Evolutionary conservation across 108 stramenopile genomes (phyloP).

Genomic region (Nitzschia sp.): DNA sequence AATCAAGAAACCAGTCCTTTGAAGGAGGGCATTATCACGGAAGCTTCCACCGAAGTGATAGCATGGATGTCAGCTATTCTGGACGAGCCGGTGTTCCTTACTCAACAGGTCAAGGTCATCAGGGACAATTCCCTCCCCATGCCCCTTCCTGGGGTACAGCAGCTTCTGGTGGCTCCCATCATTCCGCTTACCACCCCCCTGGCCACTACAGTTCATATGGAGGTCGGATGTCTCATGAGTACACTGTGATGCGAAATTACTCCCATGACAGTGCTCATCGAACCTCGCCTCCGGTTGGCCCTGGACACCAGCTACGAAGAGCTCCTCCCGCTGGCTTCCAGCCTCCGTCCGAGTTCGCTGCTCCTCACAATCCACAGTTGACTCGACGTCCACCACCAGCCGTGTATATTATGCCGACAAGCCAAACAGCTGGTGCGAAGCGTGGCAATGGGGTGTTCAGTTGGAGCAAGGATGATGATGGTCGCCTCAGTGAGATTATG

Average conservation of each 20-base stretch:
- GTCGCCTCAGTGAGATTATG: slow-evolving; percentile 74
- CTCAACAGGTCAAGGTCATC: not conserved
- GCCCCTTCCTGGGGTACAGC: slow-evolving; percentile 8
- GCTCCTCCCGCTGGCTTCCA: slow-evolving; percentile 50
- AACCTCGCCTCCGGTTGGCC: slow-evolving; percentile 46
- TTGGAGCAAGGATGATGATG: slow-evolving; percentile 80
- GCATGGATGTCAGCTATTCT: slow-evolving; percentile 44
- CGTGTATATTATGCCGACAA: slow-evolving; percentile 50
- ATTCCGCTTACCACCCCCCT: slow-evolving; percentile 11
- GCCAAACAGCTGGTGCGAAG: slow-evolving; percentile 19
- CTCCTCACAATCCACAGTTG: slow-evolving; percentile 38
- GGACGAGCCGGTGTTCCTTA: slow-evolving; percentile 16
- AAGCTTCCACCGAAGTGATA: slow-evolving; percentile 47
- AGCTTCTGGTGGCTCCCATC: slow-evolving; percentile 33
- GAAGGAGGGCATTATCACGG: slow-evolving; percentile 59
- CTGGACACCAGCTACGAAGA: slow-evolving; percentile 5
- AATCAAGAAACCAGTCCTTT: slow-evolving; percentile 66
- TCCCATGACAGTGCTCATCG: slow-evolving; percentile 50
- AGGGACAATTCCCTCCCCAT: slow-evolving; percentile 9
- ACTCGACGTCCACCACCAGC: slow-evolving; percentile 38
- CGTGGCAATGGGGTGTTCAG: slow-evolving; percentile 43
- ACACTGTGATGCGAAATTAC: slow-evolving; percentile 50
- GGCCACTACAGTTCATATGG: slow-evolving; percentile 20
- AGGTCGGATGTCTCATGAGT: slow-evolving; percentile 6
- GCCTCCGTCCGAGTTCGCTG: slow-evolving; percentile 51